Conservation (phyloP, 1,139 yeast species). For the Yarrowia galli region DNA sequence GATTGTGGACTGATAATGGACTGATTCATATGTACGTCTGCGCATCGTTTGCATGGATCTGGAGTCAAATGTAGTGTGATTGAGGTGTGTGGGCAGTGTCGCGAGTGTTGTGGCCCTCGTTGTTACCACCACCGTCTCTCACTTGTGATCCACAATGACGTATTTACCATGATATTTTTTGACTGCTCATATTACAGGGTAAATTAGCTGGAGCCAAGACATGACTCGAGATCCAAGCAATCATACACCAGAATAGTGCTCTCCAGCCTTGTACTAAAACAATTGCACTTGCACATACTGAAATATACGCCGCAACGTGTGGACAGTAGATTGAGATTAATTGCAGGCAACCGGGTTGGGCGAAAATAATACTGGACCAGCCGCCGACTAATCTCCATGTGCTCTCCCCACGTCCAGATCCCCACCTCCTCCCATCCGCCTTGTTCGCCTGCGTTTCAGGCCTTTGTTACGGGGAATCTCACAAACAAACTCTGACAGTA, state of each 20-base stretch:
- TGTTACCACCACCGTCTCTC: too few species aligned
- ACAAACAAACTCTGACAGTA: conserved; percentile 14
- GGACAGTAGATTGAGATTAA: not conserved
- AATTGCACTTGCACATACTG: conserved; percentile 4
- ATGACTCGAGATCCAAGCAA: not conserved
- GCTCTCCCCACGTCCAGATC: conserved; percentile 17
- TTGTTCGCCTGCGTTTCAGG: conserved; percentile 16
- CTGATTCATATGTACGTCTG: conserved; percentile 19
- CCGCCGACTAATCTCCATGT: conserved; percentile 9
- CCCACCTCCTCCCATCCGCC: conserved; percentile 28
- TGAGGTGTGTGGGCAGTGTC: not conserved
- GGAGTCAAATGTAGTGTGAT: conserved; percentile 8
- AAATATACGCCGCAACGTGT: conserved; percentile 1
- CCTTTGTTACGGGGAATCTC: conserved; percentile 10
- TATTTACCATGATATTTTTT: not conserved
- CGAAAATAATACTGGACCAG: not conserved
- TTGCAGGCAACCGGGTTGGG: not conserved
- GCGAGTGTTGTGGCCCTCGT: not conserved
- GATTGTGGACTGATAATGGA: conserved; percentile 34
- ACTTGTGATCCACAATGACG: not conserved
- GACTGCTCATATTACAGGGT: not conserved
- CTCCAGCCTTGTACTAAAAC: not conserved
- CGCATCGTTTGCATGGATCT: conserved; percentile 15
- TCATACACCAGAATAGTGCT: not conserved
- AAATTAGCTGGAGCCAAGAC: not conserved